These are phyloP conservation scores for Massospora cicadina DNA, from an alignment of 371 early-diverging fungal species.

Conservation along the genomic window DNA sequence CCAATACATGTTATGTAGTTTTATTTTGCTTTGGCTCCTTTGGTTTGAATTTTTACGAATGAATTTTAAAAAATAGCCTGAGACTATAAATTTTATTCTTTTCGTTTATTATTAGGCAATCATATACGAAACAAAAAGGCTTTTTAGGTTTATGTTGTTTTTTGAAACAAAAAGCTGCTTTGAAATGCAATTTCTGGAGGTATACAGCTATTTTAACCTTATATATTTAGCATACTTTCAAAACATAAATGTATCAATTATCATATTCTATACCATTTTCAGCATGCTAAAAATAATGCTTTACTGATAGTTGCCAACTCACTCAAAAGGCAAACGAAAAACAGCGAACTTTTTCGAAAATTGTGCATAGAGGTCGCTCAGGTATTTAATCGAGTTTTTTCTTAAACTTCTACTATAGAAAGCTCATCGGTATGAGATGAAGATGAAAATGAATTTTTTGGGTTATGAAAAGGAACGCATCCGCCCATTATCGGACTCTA, in stretches of 20 bases:
- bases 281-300: background rate
- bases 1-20: no score
- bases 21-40: no score
- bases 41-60: no score
- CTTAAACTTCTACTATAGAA: constrained; percentile 15
- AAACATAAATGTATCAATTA: background rate
- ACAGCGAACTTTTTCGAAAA: constrained; percentile 2
- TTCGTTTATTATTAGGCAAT: no score
- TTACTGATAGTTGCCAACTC: constrained; percentile 8
- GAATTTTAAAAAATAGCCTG: no score
- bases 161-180: no score
- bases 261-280: background rate
- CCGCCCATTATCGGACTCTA: constrained; percentile 65
- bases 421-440: constrained; percentile 51
- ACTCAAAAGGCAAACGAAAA: constrained; percentile 9
- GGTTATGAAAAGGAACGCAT: constrained; percentile 66
- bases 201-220: no score
- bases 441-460: constrained; percentile 65
- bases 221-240: no score
- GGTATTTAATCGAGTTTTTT: constrained; percentile 1
- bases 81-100: no score
- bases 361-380: constrained; percentile 11
- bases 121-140: no score
- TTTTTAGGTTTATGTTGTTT: no score
- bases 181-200: no score